These are phyloP conservation scores for Apostasia ramifera DNA, from an alignment of 106 monocot genomes.

Conservation along the genomic window DNA sequence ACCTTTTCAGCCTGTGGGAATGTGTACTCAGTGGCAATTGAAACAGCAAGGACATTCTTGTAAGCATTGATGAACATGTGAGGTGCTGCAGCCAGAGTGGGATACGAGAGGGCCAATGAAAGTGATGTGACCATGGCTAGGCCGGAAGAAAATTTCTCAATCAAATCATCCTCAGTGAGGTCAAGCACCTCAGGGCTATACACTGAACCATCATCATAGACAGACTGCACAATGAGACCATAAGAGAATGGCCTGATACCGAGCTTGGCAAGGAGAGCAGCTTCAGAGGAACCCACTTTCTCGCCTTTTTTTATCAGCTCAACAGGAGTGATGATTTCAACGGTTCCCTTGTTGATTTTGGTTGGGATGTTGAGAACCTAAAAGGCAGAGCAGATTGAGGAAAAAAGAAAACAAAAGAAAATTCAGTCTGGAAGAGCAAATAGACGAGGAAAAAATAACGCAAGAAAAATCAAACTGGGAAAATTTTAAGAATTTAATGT, in stretches of 20 bases:
- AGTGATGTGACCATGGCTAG: slow-evolving; percentile 70
- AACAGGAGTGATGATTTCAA: slow-evolving; percentile 95
- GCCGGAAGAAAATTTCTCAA: slow-evolving; percentile 63
- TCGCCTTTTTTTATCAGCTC: slow-evolving; percentile 91
- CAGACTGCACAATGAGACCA: slow-evolving; percentile 56
- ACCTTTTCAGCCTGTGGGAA: slow-evolving; percentile 84
- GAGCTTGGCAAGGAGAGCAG: slow-evolving; percentile 82
- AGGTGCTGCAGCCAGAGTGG: slow-evolving; percentile 61
- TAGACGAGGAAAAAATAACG: neutral
- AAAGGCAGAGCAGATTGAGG: neutral
- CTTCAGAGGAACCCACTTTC: slow-evolving; percentile 90
- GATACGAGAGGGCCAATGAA: slow-evolving; percentile 62
- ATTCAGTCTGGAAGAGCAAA: neutral
- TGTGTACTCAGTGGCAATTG: slow-evolving; percentile 66
- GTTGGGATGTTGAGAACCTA: slow-evolving; percentile 94
- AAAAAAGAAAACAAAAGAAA: neutral
- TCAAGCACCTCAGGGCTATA: slow-evolving; percentile 77
- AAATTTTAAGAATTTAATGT: neutral
- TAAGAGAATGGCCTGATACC: slow-evolving; percentile 95
- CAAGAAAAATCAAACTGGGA: neutral
- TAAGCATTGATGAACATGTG: slow-evolving; percentile 94
- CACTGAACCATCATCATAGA: slow-evolving; percentile 76
- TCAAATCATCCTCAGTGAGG: slow-evolving; percentile 78
- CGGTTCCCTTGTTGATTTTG: slow-evolving; percentile 96
- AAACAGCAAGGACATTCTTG: slow-evolving; percentile 78